A percentile compares a stretch with the other conserved stretches of the same genome.
phyloP scores from a whole-genome alignment of 192 early-diverging fungal species.

The Linnemannia hyalina region DNA sequence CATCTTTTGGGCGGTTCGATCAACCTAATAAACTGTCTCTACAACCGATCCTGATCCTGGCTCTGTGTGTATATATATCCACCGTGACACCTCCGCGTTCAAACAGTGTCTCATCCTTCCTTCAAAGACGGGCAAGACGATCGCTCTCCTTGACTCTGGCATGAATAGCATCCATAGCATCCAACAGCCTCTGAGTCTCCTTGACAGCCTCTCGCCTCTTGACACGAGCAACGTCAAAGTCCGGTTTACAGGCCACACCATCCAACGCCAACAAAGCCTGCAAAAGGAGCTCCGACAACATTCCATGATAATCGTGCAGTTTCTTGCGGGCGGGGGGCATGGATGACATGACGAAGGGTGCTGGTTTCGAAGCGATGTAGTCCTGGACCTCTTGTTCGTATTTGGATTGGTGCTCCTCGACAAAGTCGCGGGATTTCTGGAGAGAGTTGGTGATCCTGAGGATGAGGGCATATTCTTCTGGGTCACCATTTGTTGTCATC shows the following conservation, averaged over 20 bases:
- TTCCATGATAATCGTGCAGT: slow-evolving; percentile 74
- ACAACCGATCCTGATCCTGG: no score
- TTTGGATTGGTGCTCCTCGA: slow-evolving; percentile 59
- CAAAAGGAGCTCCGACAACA: slow-evolving; percentile 80
- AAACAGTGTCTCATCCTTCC: background rate
- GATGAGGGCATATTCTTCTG: slow-evolving; percentile 66
- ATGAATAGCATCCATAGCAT: slow-evolving; percentile 80
- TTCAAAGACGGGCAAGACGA: slow-evolving; percentile 23
- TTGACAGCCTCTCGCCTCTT: slow-evolving; percentile 81
- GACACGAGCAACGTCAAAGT: slow-evolving; percentile 77
- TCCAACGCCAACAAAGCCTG: slow-evolving; percentile 85
- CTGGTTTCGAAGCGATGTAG: slow-evolving; percentile 45
- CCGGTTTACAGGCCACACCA: slow-evolving; percentile 75
- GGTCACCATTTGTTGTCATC: slow-evolving; percentile 63
- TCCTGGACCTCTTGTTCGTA: slow-evolving; percentile 55
- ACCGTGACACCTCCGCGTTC: no score
- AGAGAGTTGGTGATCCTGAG: slow-evolving; percentile 57
- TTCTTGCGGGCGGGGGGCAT: slow-evolving; percentile 68
- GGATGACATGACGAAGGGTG: slow-evolving; percentile 48
- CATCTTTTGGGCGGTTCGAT: no score
- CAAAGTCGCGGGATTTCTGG: slow-evolving; percentile 44
- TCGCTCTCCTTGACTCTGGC: slow-evolving; percentile 71
- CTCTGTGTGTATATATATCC: background rate
- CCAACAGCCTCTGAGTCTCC: slow-evolving; percentile 79
- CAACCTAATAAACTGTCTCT: background rate